phyloP scores from a whole-genome alignment of 495 filamentous ascomycete species.

The Astrothelium macrocarpum region DNA sequence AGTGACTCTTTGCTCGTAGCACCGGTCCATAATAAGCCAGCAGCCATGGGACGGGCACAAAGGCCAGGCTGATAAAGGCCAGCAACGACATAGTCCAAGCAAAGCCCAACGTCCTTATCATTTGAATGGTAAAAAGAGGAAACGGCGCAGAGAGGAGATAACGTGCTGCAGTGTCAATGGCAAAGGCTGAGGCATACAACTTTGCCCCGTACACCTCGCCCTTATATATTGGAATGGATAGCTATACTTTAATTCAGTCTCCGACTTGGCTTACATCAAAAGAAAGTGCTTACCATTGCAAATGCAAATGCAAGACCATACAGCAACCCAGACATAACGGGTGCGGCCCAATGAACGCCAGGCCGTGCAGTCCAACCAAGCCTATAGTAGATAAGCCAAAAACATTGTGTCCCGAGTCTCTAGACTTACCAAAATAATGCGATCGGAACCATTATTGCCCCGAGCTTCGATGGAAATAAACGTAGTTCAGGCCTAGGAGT shows the following conservation, averaged over 20 bases:
- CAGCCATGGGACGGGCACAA: conserved; percentile 38
- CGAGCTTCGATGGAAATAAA: conserved; percentile 9
- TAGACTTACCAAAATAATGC: background rate
- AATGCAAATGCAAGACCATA: conserved; percentile 27
- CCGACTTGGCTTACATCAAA: conserved; percentile 47
- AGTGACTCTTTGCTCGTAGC: background rate
- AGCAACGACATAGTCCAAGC: conserved; percentile 37
- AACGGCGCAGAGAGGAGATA: conserved; percentile 56
- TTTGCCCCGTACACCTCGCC: background rate
- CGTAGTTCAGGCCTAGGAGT: conserved; percentile 11
- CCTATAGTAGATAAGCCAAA: background rate
- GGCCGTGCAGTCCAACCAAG: conserved; percentile 38
- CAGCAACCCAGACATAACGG: conserved; percentile 35
- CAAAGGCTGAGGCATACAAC: conserved; percentile 44
- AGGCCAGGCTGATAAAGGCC: conserved; percentile 34
- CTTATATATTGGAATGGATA: conserved; percentile 4
- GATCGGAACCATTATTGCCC: background rate
- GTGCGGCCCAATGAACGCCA: conserved; percentile 42
- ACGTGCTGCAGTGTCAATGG: conserved; percentile 53
- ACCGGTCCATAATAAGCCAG: conserved; percentile 12
- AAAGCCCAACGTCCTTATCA: conserved; percentile 29
- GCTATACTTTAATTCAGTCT: background rate
- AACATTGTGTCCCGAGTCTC: background rate
- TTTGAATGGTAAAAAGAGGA: conserved; percentile 46
- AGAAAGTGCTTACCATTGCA: conserved; percentile 30